A percentile compares a stretch with the other conserved stretches of the same genome.
These are phyloP conservation scores for Crepidotus variabilis DNA, from an alignment of 768 basidiomycete genomes.

Conservation along the genomic window DNA sequence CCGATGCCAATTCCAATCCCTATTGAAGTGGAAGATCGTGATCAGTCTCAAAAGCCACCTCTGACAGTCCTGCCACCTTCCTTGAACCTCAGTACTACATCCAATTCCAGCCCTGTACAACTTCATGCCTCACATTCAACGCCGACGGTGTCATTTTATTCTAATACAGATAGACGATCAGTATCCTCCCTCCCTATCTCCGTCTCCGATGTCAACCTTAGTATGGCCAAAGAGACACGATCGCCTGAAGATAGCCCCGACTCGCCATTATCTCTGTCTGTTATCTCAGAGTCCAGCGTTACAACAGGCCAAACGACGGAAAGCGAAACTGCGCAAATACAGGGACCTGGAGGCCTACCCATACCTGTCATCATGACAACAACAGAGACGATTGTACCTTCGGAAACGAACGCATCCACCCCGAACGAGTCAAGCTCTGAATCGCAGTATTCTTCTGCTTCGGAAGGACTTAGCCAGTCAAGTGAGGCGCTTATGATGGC, in stretches of 20 bases:
- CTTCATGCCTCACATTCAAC: conserved; percentile 38
- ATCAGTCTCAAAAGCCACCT: neutral
- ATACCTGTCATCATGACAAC: conserved; percentile 55
- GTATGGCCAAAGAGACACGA: neutral
- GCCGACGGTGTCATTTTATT: conserved; percentile 32
- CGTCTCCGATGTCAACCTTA: conserved; percentile 8
- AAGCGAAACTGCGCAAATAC: neutral
- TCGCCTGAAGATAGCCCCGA: neutral
- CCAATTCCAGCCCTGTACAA: conserved; percentile 11
- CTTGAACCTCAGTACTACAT: conserved; percentile 2
- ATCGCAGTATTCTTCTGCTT: conserved; percentile 9
- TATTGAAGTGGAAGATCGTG: neutral
- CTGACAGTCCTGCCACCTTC: neutral
- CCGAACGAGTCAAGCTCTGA: conserved; percentile 11
- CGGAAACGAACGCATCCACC: conserved; percentile 2
- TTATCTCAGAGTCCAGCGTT: conserved; percentile 7
- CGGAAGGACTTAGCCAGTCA: neutral
- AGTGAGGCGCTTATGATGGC: conserved; percentile 2
- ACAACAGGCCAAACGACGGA: neutral
- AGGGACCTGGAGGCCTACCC: conserved; percentile 37
- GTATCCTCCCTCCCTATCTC: conserved; percentile 35
- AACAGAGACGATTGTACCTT: conserved; percentile 29
- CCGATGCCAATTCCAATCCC: neutral
- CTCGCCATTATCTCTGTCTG: conserved; percentile 8
- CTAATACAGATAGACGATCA: conserved; percentile 30